A percentile compares a stretch with the other conserved stretches of the same genome.
Conservation (phyloP, 306 rosid genomes). For the Sphenostylis stenocarpa region DNA sequence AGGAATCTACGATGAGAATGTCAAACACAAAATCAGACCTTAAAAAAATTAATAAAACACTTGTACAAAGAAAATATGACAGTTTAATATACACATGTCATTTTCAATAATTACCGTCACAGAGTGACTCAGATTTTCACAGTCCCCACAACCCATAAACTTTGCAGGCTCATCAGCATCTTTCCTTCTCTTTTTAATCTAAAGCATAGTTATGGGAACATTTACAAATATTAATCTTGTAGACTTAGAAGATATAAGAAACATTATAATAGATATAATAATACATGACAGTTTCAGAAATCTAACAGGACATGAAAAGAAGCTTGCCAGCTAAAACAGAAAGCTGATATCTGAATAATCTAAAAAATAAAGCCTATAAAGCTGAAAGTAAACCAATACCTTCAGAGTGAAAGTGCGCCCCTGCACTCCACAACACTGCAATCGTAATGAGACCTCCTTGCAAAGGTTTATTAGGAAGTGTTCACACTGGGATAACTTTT, state of each 20-base stretch:
- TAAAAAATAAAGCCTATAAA: slow-evolving; percentile 9
- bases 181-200: slow-evolving; percentile 85
- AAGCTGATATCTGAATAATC: slow-evolving; percentile 23
- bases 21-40: slow-evolving; percentile 32
- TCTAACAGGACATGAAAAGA: slow-evolving; percentile 15
- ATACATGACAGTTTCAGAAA: slow-evolving; percentile 23
- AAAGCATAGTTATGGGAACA: slow-evolving; percentile 22
- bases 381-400: slow-evolving; percentile 44
- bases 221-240: slow-evolving; percentile 19
- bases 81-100: slow-evolving; percentile 9
- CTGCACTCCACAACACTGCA: slow-evolving; percentile 73
- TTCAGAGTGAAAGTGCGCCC: slow-evolving; percentile 90
- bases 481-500: slow-evolving; percentile 58
- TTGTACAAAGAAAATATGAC: background rate
- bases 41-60: slow-evolving; percentile 14
- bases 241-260: slow-evolving; percentile 23
- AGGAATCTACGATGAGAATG: slow-evolving; percentile 60
- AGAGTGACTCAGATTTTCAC: slow-evolving; percentile 96
- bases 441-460: slow-evolving; percentile 84
- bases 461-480: slow-evolving; percentile 74
- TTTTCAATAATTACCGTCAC: slow-evolving; percentile 55
- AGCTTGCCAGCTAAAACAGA: slow-evolving; percentile 25
- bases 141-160: slow-evolving; percentile 96
- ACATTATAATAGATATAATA: background rate
- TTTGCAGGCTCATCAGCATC: slow-evolving; percentile 82